phyloP scores from a whole-genome alignment of 495 filamentous ascomycete genomes.

The Lasiosphaeria miniovina region DNA sequence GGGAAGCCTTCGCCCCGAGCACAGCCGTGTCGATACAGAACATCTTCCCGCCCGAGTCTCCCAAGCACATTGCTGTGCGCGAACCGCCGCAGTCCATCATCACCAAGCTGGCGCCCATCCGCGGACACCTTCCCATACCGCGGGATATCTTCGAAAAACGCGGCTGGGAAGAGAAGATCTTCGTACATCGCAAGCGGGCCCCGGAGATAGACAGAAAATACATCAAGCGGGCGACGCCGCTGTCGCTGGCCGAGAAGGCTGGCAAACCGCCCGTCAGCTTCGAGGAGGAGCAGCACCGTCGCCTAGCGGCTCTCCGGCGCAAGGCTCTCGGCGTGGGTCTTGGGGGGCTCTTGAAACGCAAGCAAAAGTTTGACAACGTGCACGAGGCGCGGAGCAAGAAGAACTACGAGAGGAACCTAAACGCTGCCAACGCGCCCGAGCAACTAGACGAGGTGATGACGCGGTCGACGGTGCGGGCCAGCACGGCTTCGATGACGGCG shows the following conservation, averaged over 20 bases:
- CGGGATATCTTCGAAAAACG: conserved; percentile 41
- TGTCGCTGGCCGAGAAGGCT: conserved; percentile 25
- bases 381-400: conserved; percentile 11
- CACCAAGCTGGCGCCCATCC: conserved; percentile 30
- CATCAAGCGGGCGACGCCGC: conserved; percentile 26
- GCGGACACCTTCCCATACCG: conserved; percentile 45
- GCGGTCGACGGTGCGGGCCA: conserved; percentile 34
- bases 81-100: conserved; percentile 43
- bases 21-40: neutral
- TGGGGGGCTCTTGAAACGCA: conserved; percentile 37
- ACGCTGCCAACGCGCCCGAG: conserved; percentile 37
- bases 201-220: conserved; percentile 31
- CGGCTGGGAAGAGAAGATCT: conserved; percentile 25
- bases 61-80: conserved; percentile 43
- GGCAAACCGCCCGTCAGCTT: conserved; percentile 26
- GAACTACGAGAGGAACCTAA: conserved; percentile 21
- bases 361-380: conserved; percentile 22
- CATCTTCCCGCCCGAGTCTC: conserved; percentile 44
- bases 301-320: conserved; percentile 37
- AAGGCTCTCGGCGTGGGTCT: conserved; percentile 36
- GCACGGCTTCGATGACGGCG: conserved; percentile 25
- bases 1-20: conserved; percentile 33
- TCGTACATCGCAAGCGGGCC: conserved; percentile 34
- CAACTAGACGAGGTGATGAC: conserved; percentile 43
- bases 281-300: conserved; percentile 32